Evolutionary conservation across 495 filamentous ascomycete species (phyloP), one percentile per base, ranked within the genome.

Genomic region (Aspergillus leporis): DNA sequence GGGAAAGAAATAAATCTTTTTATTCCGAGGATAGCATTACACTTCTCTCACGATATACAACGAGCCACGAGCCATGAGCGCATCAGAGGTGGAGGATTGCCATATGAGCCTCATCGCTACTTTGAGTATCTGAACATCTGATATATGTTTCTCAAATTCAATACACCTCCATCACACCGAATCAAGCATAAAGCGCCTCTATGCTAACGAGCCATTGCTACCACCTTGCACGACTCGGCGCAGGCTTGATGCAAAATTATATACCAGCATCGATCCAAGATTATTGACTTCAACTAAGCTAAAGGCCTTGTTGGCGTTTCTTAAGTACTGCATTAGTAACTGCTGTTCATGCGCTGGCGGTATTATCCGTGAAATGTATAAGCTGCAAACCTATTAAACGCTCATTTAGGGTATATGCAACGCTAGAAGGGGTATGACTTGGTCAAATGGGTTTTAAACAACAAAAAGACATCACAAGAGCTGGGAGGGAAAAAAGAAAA

Each of bases 1-100:
- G 31, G 90, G 90, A 69, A 93, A 94, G 87, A 92, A 92, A 82
- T 91, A 82, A 78, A n/a, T 34, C 21, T 59, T 51, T 52, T 36
- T 48, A 48, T 49, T 8, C 13, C 9, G 41, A 9, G 16, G n/a
- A 31, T 14, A 16, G 2, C 5, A 30, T 4, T 30, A 31, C 22
- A 16, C 62, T 51, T 55, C 53, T 38, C 59, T 70, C 59, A 74
- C 67, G 73, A 76, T 59, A 64, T 68, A 62, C 62, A 52, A 75
- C 67, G 71, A 75, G 66, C 67, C 56, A 76, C 58, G 65, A 62
- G 14, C 54, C 50, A 67, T 53, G 59, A 61, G 55, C 53, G 52
- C 59, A n/a, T n/a, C n/a, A 51, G 48, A 46, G 53, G 49, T 48
- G 47, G 52, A 51, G 60, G 45, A 56, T 54, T 60, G 51, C 49